Evolutionary conservation across 768 basidiomycete genomes (phyloP), one percentile per base, ranked within the genome.

Genomic region (Tylopilus plumbeoviolaceoides): DNA sequence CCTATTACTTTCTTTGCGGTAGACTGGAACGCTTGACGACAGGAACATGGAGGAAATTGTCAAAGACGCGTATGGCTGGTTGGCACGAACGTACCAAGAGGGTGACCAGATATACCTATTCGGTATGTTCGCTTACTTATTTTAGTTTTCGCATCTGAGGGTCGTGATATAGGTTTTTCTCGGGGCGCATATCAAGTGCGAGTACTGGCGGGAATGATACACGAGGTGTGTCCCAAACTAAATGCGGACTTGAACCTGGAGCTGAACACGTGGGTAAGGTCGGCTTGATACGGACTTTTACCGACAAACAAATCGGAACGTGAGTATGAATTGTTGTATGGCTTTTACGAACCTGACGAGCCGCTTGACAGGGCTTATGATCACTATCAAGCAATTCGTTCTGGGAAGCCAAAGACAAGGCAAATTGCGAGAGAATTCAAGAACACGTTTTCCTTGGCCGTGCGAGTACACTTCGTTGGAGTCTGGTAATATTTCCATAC

Each of bases 101-200:
- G 71, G 70, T 2, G 72, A 73, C 43, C 58, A 57, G 5, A 72
- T 73, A 50, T 73, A 62, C 50, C 59, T 73, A 17, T 73, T 73
- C 44, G 72, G 72, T 70, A 36, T 1, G 48, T 30, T 31, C 15
- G 4, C 3, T 40, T 47, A 36, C 14, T 46, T 2, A 7, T n/a
- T 10, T 7, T 8, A 6, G 0, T 15, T 17, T 21, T 43, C 1
- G 40, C 12, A 11, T 25, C 14, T 43, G 12, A 47, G 25, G 3
- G 27, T 41, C 2, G 1, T 6, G 10, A 8, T 25, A 0, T 23
- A 71, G 70, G 70, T 27, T 78, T 78, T 54, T 76, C 76, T 28
- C 68, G 77, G 27, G 76, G 77, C 21, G 72, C 73, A 28, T 74
- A 73, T 53, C 69, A 73, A 48, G 73, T 72, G 0, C 67, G 76